Conservation (phyloP, 1,284 basidiomycete genomes). For the Inonotus obliquus region DNA sequence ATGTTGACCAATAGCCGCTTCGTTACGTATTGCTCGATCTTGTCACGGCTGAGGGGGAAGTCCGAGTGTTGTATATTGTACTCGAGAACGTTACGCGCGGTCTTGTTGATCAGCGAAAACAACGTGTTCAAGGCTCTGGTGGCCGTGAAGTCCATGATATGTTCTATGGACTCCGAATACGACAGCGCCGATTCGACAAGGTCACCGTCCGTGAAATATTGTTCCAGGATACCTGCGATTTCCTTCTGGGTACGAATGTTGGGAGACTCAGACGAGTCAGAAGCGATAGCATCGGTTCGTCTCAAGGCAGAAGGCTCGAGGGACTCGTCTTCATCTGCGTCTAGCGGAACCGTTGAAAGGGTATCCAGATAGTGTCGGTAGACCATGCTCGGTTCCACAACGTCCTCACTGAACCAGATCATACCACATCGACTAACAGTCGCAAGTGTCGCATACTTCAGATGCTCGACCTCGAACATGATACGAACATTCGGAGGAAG, state of each 20-base stretch:
- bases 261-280: constrained; percentile 51
- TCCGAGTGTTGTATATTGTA: constrained; percentile 95
- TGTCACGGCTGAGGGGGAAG: constrained; percentile 84
- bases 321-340: constrained; percentile 86
- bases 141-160: constrained; percentile 98
- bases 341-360: constrained; percentile 74
- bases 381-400: constrained; percentile 89
- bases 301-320: constrained; percentile 53
- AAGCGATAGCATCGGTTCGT: constrained; percentile 46
- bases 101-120: constrained; percentile 97
- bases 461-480: constrained; percentile 99
- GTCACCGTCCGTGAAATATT: constrained; percentile 80
- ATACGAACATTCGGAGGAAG: constrained; percentile 96
- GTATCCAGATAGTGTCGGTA: constrained; percentile 86
- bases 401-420: constrained; percentile 99
- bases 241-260: constrained; percentile 78
- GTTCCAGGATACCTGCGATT: constrained; percentile 74
- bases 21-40: constrained; percentile 85
- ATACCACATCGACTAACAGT: constrained; percentile 99
- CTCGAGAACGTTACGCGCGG: constrained; percentile 88
- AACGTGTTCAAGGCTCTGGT: constrained; percentile 92
- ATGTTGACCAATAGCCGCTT: constrained; percentile 91
- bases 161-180: constrained; percentile 80
- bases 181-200: constrained; percentile 78
- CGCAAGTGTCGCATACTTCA: constrained; percentile 95